Base-by-base conservation (phyloP, 1,139 yeast genomes). In the Pichia sp. region DNA sequence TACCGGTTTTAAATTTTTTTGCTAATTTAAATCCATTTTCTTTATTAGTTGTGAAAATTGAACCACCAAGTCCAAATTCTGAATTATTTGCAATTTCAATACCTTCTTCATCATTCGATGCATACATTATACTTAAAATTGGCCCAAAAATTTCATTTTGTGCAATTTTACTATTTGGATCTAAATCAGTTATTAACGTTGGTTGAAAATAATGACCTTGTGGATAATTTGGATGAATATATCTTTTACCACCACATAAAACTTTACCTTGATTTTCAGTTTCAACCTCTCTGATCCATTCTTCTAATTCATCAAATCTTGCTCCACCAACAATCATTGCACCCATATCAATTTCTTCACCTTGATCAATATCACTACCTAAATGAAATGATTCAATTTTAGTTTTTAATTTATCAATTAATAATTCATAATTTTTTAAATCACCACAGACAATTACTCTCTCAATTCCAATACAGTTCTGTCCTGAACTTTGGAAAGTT, bases 381-480 rank as follows among this genome's bases (percentile, higher is more conserved):
- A 89, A 61, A 44, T 97, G 71, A 44, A 92, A 65, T 32, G 68
- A 60, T 8, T 74, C 70, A 30, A 92, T 78, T 48, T 94, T 72
- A 34, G 69, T 65, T 2, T 74, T 58, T 39, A 92, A 68, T 10
- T 78, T 74, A 0, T 70, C 66, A 2, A 81, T 80, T 37, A 92
- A 66, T 37, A 66, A 59, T 29, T 78, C 81, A 63, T 92, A 90
- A 32, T 79, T 76, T 40, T 70, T 68, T 45, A 81, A 70, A 39
- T 89, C 87, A 23, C 62, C 64, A 26, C 63, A 55, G 32, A 61
- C 59, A 51, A 92, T 82, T 4, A 92, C 95, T 51, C 98, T 73
- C 65, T 92, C 98, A 46, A 92, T 85, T 37, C 98, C 97, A 60
- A 92, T 92, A 67, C 98, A 92, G 62, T 92, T 92, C 63, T 92